Percentiles rank a stretch among this genome's conserved stretches.
Conservation (phyloP, 1,139 yeast species). For the Geotrichum histeridarum region DNA sequence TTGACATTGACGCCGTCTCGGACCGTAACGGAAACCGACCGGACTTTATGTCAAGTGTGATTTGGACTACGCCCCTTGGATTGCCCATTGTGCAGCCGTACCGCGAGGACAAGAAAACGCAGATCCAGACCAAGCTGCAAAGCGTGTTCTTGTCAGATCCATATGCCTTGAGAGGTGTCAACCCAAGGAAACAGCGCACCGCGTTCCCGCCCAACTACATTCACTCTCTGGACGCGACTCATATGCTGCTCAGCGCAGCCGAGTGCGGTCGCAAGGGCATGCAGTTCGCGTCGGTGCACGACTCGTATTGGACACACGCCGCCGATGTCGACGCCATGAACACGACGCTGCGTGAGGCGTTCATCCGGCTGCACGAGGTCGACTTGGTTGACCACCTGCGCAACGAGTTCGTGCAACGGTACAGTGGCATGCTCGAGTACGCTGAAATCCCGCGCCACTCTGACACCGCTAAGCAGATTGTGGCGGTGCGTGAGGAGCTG, state of each 20-base stretch:
- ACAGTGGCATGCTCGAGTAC: conserved; percentile 59
- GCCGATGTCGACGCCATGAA: conserved; percentile 73
- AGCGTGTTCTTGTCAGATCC: conserved; percentile 81
- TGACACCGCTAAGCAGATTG: conserved; percentile 51
- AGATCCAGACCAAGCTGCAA: conserved; percentile 74
- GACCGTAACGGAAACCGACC: conserved; percentile 33
- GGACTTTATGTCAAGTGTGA: conserved; percentile 72
- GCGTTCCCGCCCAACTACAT: conserved; percentile 96
- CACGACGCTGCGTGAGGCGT: conserved; percentile 65
- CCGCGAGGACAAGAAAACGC: conserved; percentile 58
- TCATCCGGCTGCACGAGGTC: conserved; percentile 69
- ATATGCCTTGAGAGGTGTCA: conserved; percentile 72
- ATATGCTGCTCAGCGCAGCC: conserved; percentile 85
- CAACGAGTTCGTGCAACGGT: conserved; percentile 76
- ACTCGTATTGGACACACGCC: conserved; percentile 98
- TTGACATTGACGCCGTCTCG: conserved; percentile 43
- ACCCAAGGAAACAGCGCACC: conserved; percentile 79
- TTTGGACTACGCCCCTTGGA: conserved; percentile 96
- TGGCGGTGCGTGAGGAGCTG: conserved; percentile 42
- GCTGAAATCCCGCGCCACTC: conserved; percentile 51
- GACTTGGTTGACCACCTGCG: conserved; percentile 66
- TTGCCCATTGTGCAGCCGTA: conserved; percentile 90
- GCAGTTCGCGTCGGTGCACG: conserved; percentile 95
- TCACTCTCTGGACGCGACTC: conserved; percentile 95
- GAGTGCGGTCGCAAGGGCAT: conserved; percentile 64